A percentile compares a stretch with the other conserved stretches of the same genome.
phyloP scores from a whole-genome alignment of 768 basidiomycete genomes.

The Kwoniella sp. region DNA sequence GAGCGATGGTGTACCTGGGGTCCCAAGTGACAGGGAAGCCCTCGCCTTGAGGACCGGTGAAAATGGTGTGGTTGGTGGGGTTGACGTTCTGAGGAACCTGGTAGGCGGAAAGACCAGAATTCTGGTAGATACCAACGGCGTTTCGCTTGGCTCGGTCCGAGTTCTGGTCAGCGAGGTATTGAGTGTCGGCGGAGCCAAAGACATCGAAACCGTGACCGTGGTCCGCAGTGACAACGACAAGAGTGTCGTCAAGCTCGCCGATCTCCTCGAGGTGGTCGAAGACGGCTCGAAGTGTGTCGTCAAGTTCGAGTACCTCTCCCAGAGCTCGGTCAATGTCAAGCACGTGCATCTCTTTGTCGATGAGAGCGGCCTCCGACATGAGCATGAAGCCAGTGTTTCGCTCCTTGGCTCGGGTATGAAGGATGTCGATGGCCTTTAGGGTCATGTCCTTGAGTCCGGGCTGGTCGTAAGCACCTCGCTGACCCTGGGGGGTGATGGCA shows the following conservation, averaged over 20 bases:
- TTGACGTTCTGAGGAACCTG: constrained; percentile 37
- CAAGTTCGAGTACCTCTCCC: constrained; percentile 52
- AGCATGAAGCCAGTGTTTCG: constrained; percentile 49
- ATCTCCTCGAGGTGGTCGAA: constrained; percentile 48
- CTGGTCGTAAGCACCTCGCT: constrained; percentile 39
- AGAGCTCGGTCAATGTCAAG: constrained; percentile 50
- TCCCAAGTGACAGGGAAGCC: constrained; percentile 52
- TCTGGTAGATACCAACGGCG: constrained; percentile 49
- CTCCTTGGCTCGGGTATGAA: constrained; percentile 42
- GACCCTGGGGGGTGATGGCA: constrained; percentile 24
- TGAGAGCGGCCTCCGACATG: constrained; percentile 51
- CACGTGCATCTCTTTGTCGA: constrained; percentile 48
- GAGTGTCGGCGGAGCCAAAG: constrained; percentile 48
- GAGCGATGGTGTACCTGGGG: constrained; percentile 50
- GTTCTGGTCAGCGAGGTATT: constrained; percentile 43
- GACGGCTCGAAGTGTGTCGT: constrained; percentile 49
- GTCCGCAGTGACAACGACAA: constrained; percentile 50
- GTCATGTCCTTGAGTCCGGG: constrained; percentile 53
- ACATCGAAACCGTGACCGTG: constrained; percentile 49
- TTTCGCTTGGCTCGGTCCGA: constrained; percentile 46
- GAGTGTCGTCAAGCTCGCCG: constrained; percentile 50
- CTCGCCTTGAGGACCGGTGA: constrained; percentile 33
- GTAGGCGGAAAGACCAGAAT: constrained; percentile 50
- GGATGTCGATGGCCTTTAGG: constrained; percentile 51
- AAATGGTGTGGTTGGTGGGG: constrained; percentile 40